Evolutionary conservation across 2,329 filamentous ascomycete species (phyloP).

Genomic region (Hyphodiscus sp.): DNA sequence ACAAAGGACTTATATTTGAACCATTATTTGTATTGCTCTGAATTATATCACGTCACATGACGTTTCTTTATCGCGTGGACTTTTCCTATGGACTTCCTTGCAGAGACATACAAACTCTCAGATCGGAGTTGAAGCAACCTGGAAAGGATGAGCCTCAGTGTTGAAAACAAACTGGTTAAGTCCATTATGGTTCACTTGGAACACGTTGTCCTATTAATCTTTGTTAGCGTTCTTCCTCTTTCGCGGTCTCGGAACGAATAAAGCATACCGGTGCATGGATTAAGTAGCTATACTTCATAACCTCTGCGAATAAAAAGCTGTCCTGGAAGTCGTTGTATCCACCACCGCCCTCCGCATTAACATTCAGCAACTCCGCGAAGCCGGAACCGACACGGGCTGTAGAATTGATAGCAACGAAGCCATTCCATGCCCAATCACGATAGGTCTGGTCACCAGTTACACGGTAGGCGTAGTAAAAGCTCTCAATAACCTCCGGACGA

Average conservation of each 20-base stretch:
- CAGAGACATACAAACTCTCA: conserved; percentile 3
- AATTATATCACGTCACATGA: not conserved
- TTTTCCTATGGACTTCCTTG: not conserved
- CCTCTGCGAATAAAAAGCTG: conserved; percentile 83
- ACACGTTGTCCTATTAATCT: conserved; percentile 33
- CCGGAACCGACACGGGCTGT: conserved; percentile 59
- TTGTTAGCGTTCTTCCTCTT: conserved; percentile 9
- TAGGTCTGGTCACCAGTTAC: conserved; percentile 70
- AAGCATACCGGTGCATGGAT: conserved; percentile 38
- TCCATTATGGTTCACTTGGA: conserved; percentile 45
- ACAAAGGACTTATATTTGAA: too few species aligned
- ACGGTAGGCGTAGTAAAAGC: conserved; percentile 80
- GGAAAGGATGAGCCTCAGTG: conserved; percentile 58
- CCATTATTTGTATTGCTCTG: not conserved
- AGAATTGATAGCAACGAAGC: conserved; percentile 60
- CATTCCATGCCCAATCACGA: conserved; percentile 79
- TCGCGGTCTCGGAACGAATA: not conserved
- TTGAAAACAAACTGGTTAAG: conserved; percentile 55
- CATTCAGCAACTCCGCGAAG: conserved; percentile 59
- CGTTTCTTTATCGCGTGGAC: not conserved
- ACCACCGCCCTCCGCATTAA: conserved; percentile 58
- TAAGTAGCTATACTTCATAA: conserved; percentile 77
- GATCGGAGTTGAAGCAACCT: conserved; percentile 31
- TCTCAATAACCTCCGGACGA: conserved; percentile 76
- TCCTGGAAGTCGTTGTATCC: conserved; percentile 66